Base-by-base conservation (phyloP, 345 rosid genomes). In the Moringa oleifera region DNA sequence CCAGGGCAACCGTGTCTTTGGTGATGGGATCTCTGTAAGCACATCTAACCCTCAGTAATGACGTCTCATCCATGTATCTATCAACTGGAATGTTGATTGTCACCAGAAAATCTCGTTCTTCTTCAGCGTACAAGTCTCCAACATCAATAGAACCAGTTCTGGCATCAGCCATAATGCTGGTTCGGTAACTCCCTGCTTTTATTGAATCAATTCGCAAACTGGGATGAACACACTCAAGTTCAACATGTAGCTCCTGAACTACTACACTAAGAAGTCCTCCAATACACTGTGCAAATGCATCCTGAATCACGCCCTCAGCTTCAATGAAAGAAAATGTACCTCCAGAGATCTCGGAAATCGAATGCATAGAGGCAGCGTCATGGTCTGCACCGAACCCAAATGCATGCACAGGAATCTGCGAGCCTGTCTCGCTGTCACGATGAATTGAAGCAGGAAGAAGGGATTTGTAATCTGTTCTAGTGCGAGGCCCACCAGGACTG, bases 251-350 rank as follows among this genome's bases (percentile, higher is more conserved):
- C 69, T 87, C 96, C 73, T 91, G 97, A 61, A 74, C 87, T 20
- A 95, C 96, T 24, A 95, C 99, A 58, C 95, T 95, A 49, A 95
- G 79, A 55, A 95, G 84, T 41, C 99, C 99, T 18, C 97, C 99
- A 62, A 95, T 91, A 72, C 99, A 95, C 73, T 95, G 99, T 4
- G 99, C 99, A 72, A 95, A 91, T 20, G 99, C 97, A 76, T 95
- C 99, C 79, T 95, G 99, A 66, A 95, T 89, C 54, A 81, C 88
- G 25, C 73, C 79, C 69, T 91, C 99, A 6, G 93, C 82, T 77
- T 91, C 99, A 63, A 91, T 85, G 73, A 95, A 95, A 60, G 99
- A 91, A 81, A 95, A 95, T n/a, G 97, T 95, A 51, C 99, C 97
- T 19, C 97, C 93, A 0, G 97, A 90, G 59, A 79, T 74, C 69